These are phyloP conservation scores for Phaeosphaeria sp. DNA, from an alignment of 2,329 filamentous ascomycete genomes.

Conservation along the genomic window DNA sequence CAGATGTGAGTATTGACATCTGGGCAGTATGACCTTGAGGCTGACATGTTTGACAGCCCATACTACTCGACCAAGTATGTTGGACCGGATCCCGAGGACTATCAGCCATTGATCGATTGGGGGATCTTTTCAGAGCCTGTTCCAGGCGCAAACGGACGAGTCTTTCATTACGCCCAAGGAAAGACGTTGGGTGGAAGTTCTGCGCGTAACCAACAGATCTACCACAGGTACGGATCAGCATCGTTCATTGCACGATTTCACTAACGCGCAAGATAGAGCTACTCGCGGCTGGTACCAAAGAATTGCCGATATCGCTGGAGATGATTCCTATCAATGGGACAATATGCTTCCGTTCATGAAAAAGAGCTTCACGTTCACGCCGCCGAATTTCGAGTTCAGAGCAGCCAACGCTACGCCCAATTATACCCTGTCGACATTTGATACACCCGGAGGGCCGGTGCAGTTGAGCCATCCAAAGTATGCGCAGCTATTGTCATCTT, in stretches of 20 bases:
- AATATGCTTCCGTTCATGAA: conserved; percentile 33
- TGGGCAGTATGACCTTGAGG: too few species aligned
- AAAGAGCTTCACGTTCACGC: conserved; percentile 35
- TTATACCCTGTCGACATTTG: conserved; percentile 10
- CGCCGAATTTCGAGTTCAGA: conserved; percentile 20
- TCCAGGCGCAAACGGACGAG: conserved; percentile 10
- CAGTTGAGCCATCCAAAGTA: conserved; percentile 16
- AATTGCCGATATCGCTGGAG: conserved; percentile 27
- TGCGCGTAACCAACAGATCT: conserved; percentile 33
- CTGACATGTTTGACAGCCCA: too few species aligned
- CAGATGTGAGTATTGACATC: conserved; percentile 18
- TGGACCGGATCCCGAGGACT: conserved; percentile 18
- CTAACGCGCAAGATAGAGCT: neutral
- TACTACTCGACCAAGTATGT: conserved; percentile 19
- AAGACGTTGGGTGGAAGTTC: conserved; percentile 33
- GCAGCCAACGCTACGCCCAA: conserved; percentile 1
- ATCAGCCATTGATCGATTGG: conserved; percentile 38
- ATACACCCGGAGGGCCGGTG: conserved; percentile 10
- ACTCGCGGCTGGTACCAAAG: conserved; percentile 15
- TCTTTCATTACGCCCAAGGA: conserved; percentile 35
- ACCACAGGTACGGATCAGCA: conserved; percentile 16
- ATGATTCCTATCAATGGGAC: conserved; percentile 31
- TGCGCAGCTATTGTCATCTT: conserved; percentile 12
- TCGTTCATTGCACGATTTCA: neutral
- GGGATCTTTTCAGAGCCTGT: conserved; percentile 30